These are phyloP conservation scores for Entomortierella chlamydospora DNA, from an alignment of 192 early-diverging fungal genomes.

Conservation along the genomic window DNA sequence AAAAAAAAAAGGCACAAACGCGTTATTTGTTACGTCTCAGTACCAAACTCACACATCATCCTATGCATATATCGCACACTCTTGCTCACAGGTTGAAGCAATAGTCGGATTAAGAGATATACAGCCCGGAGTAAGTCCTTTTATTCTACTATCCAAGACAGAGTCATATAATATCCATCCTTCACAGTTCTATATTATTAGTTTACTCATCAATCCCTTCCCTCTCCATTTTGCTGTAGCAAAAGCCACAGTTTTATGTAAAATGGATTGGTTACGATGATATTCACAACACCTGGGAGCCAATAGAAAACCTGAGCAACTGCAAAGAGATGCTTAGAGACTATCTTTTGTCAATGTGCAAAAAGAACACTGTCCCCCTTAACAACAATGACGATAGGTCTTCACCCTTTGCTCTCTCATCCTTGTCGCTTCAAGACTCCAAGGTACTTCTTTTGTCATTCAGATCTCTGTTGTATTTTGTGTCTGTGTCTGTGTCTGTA, in stretches of 20 bases:
- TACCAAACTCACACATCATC: too few relatives aligned
- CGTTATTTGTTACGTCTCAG: too few relatives aligned
- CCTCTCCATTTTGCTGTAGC: background rate
- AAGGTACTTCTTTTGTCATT: too few relatives aligned
- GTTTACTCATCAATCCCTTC: background rate
- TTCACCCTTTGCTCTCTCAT: too few relatives aligned
- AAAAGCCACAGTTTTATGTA: constrained; percentile 51
- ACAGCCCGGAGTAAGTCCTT: background rate
- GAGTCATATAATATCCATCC: background rate
- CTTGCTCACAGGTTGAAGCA: constrained; percentile 6
- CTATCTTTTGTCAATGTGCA: background rate
- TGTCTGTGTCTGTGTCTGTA: too few relatives aligned
- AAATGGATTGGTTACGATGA: constrained; percentile 67
- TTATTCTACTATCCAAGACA: background rate
- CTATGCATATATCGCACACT: too few relatives aligned
- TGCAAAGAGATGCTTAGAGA: constrained; percentile 22
- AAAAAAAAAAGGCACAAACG: too few relatives aligned
- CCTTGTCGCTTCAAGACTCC: too few relatives aligned
- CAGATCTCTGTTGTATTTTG: too few relatives aligned
- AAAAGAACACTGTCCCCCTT: background rate
- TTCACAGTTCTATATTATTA: background rate
- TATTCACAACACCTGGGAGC: constrained; percentile 68
- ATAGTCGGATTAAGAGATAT: constrained; percentile 9
- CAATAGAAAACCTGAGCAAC: constrained; percentile 59
- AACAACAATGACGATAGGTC: background rate